Evolutionary conservation across 352 stramenopile species (phyloP).

Genomic region (Aphanomyces cochlioides): DNA sequence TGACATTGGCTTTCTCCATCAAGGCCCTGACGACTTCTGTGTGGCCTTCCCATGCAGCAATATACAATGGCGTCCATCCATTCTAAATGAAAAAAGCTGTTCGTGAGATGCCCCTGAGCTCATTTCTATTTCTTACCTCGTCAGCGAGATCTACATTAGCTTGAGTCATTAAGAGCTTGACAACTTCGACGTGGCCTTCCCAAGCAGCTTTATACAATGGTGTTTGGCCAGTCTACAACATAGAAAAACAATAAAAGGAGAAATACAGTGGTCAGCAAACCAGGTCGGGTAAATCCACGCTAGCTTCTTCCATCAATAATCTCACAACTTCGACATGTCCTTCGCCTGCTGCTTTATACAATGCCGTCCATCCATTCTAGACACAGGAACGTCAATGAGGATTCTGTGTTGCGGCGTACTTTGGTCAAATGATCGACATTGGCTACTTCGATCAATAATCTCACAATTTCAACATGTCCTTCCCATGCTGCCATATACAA

Average conservation of each 20-base stretch:
- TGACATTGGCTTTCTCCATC: not conserved
- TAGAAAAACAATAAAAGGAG: not conserved
- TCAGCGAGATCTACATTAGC: not conserved
- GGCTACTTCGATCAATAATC: not conserved
- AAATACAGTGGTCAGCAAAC: not conserved
- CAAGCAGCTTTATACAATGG: conserved; percentile 5
- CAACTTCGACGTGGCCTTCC: not conserved
- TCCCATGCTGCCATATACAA: not conserved
- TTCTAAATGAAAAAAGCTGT: not conserved
- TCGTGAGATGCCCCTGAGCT: too few relatives aligned
- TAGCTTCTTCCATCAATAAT: not conserved
- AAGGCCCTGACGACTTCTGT: not conserved
- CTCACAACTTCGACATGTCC: not conserved
- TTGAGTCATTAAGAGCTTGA: conserved; percentile 1
- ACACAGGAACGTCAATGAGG: not conserved
- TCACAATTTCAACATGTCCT: conserved; percentile 1
- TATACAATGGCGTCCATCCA: conserved; percentile 6
- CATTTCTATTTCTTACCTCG: not conserved
- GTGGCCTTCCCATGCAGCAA: not conserved
- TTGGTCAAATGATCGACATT: not conserved
- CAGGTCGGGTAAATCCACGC: not conserved
- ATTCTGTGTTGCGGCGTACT: not conserved
- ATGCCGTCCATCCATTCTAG: not conserved
- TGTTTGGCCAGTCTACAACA: not conserved
- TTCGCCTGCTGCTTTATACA: not conserved